Percentiles rank a stretch among this genome's conserved stretches.
Evolutionary conservation across 2,329 filamentous ascomycete genomes (phyloP).

Genomic region (Septoria petroselini): DNA sequence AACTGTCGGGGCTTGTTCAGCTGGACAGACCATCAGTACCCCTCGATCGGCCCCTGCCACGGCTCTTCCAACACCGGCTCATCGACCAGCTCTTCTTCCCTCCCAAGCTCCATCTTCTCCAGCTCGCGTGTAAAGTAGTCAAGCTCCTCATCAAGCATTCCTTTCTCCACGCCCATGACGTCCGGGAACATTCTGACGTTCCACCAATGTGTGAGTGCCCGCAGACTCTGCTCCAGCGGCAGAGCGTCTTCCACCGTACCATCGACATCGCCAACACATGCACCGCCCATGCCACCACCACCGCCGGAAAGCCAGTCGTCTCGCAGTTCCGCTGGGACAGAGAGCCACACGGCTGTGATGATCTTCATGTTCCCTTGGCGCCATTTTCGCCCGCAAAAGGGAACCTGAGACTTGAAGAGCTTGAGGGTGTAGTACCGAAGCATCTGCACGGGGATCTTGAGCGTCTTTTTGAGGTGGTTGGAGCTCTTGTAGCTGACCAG

Average conservation of each 20-base stretch:
- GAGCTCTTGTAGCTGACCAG: slow-evolving; percentile 95
- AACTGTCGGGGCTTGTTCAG: too few relatives aligned
- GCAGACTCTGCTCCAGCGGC: slow-evolving; percentile 84
- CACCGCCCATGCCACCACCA: slow-evolving; percentile 40
- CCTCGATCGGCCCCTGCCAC: slow-evolving; percentile 32
- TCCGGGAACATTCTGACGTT: slow-evolving; percentile 81
- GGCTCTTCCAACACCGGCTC: slow-evolving; percentile 25
- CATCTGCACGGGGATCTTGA: slow-evolving; percentile 84
- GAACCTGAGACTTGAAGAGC: slow-evolving; percentile 97
- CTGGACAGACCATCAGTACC: slow-evolving; percentile 28
- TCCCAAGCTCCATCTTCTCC: slow-evolving; percentile 49
- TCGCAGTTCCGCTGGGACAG: slow-evolving; percentile 85
- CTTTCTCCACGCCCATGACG: slow-evolving; percentile 57
- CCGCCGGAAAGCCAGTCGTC: slow-evolving; percentile 93
- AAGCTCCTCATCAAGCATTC: slow-evolving; percentile 44
- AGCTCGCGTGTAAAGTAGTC: slow-evolving; percentile 51
- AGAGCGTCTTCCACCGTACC: slow-evolving; percentile 90
- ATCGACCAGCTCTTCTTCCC: slow-evolving; percentile 24
- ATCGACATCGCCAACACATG: slow-evolving; percentile 65
- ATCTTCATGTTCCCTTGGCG: slow-evolving; percentile 97
- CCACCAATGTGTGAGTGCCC: slow-evolving; percentile 91
- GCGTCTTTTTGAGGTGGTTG: slow-evolving; percentile 83
- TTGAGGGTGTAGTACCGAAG: slow-evolving; percentile 93
- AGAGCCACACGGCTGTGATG: slow-evolving; percentile 93
- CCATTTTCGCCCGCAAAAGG: slow-evolving; percentile 98